Evolutionary conservation across 2,329 filamentous ascomycete genomes (phyloP), one percentile per base, ranked within the genome.

Genomic region (Aspergillus candidus): DNA sequence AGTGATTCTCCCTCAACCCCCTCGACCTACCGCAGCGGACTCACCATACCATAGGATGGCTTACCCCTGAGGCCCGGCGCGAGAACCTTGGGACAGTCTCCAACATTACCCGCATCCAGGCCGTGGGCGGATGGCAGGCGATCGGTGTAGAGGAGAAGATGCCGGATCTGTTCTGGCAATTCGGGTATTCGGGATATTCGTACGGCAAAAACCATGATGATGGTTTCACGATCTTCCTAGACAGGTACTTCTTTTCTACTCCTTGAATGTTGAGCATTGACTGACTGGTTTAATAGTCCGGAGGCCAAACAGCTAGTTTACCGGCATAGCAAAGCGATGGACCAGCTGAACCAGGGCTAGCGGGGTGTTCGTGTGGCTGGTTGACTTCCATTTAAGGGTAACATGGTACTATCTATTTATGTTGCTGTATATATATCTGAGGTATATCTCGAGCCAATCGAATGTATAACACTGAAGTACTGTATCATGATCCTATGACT

Each of bases 151-250:
- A 32, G 11, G 48, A 50, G 40, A 50, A 43, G 34, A 50, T 50
- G 48, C 39, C 45, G 6, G 48, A 48, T 31, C 15, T 50, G 45
- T 48, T 27, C 37, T 50, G 45, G 48, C 48, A 50, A 35, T 50
- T 15, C 33, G 45, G 48, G 3, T 50, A 38, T 14, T 48, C 45
- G 4, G 39, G 42, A 7, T 50, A 43, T 7, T 50, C 48, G 2
- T 50, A 50, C 18, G 44, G 48, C 11, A 41, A 44, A 4, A 50
- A 47, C 32, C 47, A 50, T 14, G 40, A 50, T 8, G 47, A 50
- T 35, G 47, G 47, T 2, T 50, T 50, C n/a, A 50, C 47, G 1
- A 50, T 50, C 32, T 50, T 38, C 12, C 41, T 50, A 11, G 47
- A 50, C 38, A 41, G 47, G 47, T 47, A 37, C 11, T 44, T 38